Evolutionary conservation across 2,329 filamentous ascomycete species (phyloP), one percentile per base, ranked within the genome.

Genomic region (Aspergillus arachidicola): DNA sequence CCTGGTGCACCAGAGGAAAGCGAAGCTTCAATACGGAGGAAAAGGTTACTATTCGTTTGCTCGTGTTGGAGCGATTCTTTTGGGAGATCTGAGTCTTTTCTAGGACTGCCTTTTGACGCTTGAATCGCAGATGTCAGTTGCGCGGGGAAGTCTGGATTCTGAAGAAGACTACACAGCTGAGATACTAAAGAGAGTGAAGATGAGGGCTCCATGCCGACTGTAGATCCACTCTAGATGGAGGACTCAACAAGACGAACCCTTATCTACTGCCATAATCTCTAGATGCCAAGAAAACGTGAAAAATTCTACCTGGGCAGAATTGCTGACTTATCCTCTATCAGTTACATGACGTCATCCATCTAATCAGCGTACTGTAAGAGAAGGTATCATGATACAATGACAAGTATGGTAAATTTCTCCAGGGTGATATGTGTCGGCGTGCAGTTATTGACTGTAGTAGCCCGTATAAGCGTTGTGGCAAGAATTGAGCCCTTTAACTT

Each of bases 261-360:
- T 54, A 3, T 55, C 12, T 34, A 51, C 30, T 26, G 14, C 21
- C 34, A 54, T 36, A 36, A 7, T 34, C 28, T 6, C 10, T 11
- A 36, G 11, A 3, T 26, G n/a, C 32, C 21, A 55, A 41, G 51
- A 55, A 21, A n/a, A 38, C 12, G 32, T 56, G 36, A 16, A 58
- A 36, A 58, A 48, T 62, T 68, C 66, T 66, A 64, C 65, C 65
- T 23, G 60, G 51, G 64, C 64, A 65, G 65, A 65, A 62, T 34
- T 23, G 61, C 56, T 64, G 58, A 61, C 38, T 66, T 43, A 64
- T 53, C 28, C 12, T 1, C 10, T 6, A 16, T 36, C 5, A 36
- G 5, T 32, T 6, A 3, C 10, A 23, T 54, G 51, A 54, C 21
- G 21, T 36, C 34, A 50, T 32, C 21, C 9, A 3, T 23, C n/a